A percentile compares a stretch with the other conserved stretches of the same genome.
phyloP scores from a whole-genome alignment of 2,329 filamentous ascomycete genomes.

The Sphaerulina vaccinii region DNA sequence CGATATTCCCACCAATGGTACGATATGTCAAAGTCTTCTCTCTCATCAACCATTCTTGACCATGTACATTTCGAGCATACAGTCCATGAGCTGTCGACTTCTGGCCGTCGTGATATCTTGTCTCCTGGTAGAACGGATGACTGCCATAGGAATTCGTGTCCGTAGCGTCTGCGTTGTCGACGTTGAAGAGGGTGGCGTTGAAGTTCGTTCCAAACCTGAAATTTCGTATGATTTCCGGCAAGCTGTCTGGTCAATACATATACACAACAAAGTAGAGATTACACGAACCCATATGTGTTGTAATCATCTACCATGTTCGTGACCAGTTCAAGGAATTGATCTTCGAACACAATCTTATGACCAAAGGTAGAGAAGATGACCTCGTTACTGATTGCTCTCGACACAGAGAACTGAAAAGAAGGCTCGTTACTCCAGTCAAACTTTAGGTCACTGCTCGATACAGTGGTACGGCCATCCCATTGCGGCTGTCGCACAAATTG shows the following conservation, averaged over 20 bases:
- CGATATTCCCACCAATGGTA: constrained; percentile 47
- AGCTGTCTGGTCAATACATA: constrained; percentile 1
- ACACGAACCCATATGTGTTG: constrained; percentile 35
- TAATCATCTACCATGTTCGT: constrained; percentile 33
- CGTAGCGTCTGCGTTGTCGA: constrained; percentile 26
- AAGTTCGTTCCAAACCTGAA: constrained; percentile 34
- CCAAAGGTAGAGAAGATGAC: constrained; percentile 35
- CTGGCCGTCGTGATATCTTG: constrained; percentile 28
- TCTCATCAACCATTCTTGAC: constrained; percentile 36
- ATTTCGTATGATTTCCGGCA: constrained; percentile 26
- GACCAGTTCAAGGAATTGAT: constrained; percentile 35
- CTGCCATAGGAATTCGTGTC: constrained; percentile 34
- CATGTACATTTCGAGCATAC: constrained; percentile 37
- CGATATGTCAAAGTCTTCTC: constrained; percentile 32
- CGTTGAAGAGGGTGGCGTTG: constrained; percentile 35
- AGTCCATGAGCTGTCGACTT: constrained; percentile 32
- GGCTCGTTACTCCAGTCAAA: constrained; percentile 34
- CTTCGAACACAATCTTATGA: constrained; percentile 32
- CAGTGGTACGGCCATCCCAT: constrained; percentile 21
- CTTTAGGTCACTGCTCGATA: constrained; percentile 27
- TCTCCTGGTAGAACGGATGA: constrained; percentile 38
- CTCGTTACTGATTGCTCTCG: constrained; percentile 25
- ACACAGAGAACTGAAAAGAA: constrained; percentile 33
- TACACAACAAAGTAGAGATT: neutral
- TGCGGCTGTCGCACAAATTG: constrained; percentile 20